Base-by-base conservation (phyloP, 768 basidiomycete genomes). In the Lactifluus piperatus region DNA sequence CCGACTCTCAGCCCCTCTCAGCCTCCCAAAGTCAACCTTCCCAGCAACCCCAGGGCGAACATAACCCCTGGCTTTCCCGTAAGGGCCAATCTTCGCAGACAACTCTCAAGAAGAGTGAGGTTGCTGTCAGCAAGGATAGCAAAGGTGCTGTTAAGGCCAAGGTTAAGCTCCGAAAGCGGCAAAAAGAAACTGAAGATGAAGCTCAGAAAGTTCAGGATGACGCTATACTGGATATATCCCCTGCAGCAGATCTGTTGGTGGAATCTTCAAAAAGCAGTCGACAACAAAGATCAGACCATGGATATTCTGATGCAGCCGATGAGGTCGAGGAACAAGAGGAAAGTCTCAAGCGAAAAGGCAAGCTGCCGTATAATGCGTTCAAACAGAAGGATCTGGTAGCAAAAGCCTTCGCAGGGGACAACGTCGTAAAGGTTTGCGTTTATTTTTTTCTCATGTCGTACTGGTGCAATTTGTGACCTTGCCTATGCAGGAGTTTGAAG, bases 401-500 rank as follows among this genome's bases (percentile, higher is more conserved):
- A 1, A 83, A 84, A 55, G 97, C 97, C 0, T 99, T 99, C 74
- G 95, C 94, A 1, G 94, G 93, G 2, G 97, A 99, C 71, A 91
- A 98, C 64, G 95, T 98, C 32, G 84, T 97, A 6, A 84, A 88
- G 73, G 92, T 92, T 66, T 34, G 84, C 2, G 5, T 10, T 14
- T 51, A 32, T 4, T n/a, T n/a, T n/a, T n/a, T n/a, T n/a, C 39
- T 34, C 7, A 6, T 29, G 8, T 41, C 9, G n/a, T 14, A 57
- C 39, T 46, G 30, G 14, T 37, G 37, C 55, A n/a, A 57, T 48
- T 54, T 27, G 56, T 51, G 26, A 65, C 41, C 16, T 26, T 41
- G 26, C 16, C 46, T 34, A 51, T 4, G 3, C 66, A 94, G 91
- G 86, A 88, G 55, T 99, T 99, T 68, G 86, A 84, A 64, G 86